These are phyloP conservation scores for Coemansia sp. DNA, from an alignment of 192 early-diverging fungal genomes.

Conservation along the genomic window DNA sequence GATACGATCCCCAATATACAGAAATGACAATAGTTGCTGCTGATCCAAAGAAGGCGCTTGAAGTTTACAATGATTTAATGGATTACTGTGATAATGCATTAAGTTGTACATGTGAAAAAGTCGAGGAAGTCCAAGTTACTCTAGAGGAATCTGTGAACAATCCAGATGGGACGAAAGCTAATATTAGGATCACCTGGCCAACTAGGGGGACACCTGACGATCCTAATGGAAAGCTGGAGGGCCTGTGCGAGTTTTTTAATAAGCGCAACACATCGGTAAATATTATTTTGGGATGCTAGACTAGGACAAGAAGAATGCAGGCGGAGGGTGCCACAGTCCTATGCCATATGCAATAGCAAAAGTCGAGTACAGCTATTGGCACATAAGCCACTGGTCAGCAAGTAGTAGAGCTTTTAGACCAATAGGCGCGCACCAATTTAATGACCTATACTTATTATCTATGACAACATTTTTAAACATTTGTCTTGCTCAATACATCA, in stretches of 20 bases:
- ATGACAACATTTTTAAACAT: neutral
- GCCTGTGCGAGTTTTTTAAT: too few species aligned
- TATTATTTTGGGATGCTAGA: too few species aligned
- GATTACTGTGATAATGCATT: neutral
- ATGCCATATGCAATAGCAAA: neutral
- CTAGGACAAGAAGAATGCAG: too few species aligned
- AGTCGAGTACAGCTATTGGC: neutral
- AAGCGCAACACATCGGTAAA: too few species aligned
- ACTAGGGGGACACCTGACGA: too few species aligned
- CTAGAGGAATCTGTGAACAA: neutral
- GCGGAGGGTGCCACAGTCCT: too few species aligned
- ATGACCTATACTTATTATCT: neutral
- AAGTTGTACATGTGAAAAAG: neutral
- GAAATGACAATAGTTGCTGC: neutral
- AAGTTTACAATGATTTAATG: neutral
- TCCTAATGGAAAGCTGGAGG: too few species aligned
- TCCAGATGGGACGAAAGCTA: neutral
- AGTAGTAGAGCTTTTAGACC: neutral
- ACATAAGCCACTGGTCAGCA: neutral
- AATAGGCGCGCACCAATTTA: neutral
- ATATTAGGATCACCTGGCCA: neutral
- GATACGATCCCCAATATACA: neutral
- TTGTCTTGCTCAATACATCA: neutral
- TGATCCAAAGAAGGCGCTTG: neutral
- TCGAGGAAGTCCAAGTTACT: neutral